phyloP scores from a whole-genome alignment of 306 rosid species.

The Pyrus bretschneideri region DNA sequence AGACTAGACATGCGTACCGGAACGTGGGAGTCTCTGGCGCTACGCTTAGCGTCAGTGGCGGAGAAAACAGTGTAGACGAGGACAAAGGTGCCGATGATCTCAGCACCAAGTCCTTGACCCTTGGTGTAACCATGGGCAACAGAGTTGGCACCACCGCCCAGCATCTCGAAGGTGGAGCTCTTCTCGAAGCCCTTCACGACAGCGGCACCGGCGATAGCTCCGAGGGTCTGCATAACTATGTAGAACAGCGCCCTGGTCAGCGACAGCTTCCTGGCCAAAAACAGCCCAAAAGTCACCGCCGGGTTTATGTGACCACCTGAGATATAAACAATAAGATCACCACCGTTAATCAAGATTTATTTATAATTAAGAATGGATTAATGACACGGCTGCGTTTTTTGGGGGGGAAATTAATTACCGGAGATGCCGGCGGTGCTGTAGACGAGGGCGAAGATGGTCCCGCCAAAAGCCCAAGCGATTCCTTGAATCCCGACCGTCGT shows the following conservation, averaged over 20 bases:
- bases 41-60: slow-evolving; percentile 91
- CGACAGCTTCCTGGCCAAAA: slow-evolving; percentile 82
- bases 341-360: background rate
- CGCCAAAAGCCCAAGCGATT: slow-evolving; percentile 88
- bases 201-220: slow-evolving; percentile 66
- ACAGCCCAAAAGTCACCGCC: slow-evolving; percentile 72
- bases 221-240: slow-evolving; percentile 77
- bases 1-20: slow-evolving; percentile 31
- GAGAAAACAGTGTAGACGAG: slow-evolving; percentile 79
- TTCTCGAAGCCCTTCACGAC: slow-evolving; percentile 43
- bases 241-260: slow-evolving; percentile 70
- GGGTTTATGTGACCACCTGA: slow-evolving; percentile 58
- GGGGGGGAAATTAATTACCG: slow-evolving; percentile 24
- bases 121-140: slow-evolving; percentile 69
- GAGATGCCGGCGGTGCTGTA: slow-evolving; percentile 96
- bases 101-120: slow-evolving; percentile 62
- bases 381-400: background rate
- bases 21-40: slow-evolving; percentile 66
- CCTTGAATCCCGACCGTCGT: slow-evolving; percentile 54
- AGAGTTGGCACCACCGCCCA: slow-evolving; percentile 64
- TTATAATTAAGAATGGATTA: background rate
- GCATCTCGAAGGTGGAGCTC: background rate
- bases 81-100: slow-evolving; percentile 48
- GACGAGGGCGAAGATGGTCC: slow-evolving; percentile 89
- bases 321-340: background rate